A percentile compares a stretch with the other conserved stretches of the same genome.
Conservation (phyloP, 2,329 filamentous ascomycete species). For the Waltergamsia citrina region DNA sequence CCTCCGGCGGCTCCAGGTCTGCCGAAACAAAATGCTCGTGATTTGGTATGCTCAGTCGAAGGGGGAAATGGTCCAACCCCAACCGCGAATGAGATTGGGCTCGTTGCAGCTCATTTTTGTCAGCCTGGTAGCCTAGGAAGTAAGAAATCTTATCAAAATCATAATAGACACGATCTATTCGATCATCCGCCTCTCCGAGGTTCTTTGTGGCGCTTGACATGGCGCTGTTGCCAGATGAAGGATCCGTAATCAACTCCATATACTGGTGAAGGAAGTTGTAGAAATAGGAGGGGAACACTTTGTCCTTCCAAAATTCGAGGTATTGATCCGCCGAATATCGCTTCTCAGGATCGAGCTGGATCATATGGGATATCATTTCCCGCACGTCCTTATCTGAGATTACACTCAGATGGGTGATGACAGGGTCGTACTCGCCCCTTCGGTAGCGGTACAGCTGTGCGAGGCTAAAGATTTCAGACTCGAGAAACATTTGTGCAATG, state of each 20-base stretch:
- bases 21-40: constrained; percentile 62
- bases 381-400: constrained; percentile 83
- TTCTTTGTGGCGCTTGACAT: constrained; percentile 60
- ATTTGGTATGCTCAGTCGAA: constrained; percentile 79
- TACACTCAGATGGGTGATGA: constrained; percentile 68
- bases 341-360: constrained; percentile 84
- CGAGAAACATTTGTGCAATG: constrained; percentile 91
- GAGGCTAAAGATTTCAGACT: constrained; percentile 93
- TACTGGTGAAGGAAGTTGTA: constrained; percentile 97
- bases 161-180: constrained; percentile 85
- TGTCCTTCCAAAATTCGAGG: constrained; percentile 81
- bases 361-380: constrained; percentile 91
- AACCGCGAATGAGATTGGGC: constrained; percentile 26
- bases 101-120: neutral
- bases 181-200: constrained; percentile 79
- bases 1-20: constrained; percentile 51
- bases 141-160: constrained; percentile 98
- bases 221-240: constrained; percentile 66
- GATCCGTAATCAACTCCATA: constrained; percentile 91
- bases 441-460: constrained; percentile 94
- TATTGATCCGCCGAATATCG: constrained; percentile 93
- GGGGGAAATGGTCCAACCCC: constrained; percentile 59
- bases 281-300: constrained; percentile 93
- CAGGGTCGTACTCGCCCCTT: constrained; percentile 84
- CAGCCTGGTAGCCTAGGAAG: constrained; percentile 70